Base-by-base conservation (phyloP, 2,329 filamentous ascomycete genomes). In the Phaeosphaeriaceae sp. region DNA sequence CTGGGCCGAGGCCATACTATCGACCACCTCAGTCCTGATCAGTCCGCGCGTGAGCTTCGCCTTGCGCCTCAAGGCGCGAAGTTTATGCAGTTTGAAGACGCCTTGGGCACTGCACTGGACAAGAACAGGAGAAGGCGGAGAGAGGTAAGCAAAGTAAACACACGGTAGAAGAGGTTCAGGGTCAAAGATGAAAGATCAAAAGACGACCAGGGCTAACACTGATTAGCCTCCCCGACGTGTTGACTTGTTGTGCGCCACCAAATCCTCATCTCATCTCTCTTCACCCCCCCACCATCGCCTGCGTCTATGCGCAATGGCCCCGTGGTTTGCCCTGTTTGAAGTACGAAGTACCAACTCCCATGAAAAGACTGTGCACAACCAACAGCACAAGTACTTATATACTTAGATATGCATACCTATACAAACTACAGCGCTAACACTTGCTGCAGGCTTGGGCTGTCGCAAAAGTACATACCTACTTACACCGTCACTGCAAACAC, bases 31-130 rank as follows among this genome's bases (percentile, higher is more conserved):
- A 36, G 60, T 60, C 54, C 51, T 60, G 53, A 64, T 40, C 32
- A 55, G 48, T 48, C 58, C 56, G 64, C 58, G 63, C 58, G 63
- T 68, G 61, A 65, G 58, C 67, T 63, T 72, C 57, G 69, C 68
- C 63, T 74, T 74, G 65, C 70, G 71, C 65, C 70, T 58, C 51
- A 74, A 61, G 50, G 71, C 70, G 60, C 70, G 68, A 37, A 74
- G 62, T 68, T 72, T 71, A 63, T 73, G 65, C 70, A 74, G 68
- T 49, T 67, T 74, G 72, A 68, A 63, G 32, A 52, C n/a, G n/a
- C n/a, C 23, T 26, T 26, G 23, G 3, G 23, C 11, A 11, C 23
- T 26, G 23, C n/a, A n/a, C n/a, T n/a, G n/a, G n/a, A n/a, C n/a
- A n/a, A n/a, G n/a, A 33, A 42, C 52, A 36, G 18, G 54, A 48